phyloP scores from a whole-genome alignment of 1,284 basidiomycete species.

The Papiliotrema flavescens region DNA sequence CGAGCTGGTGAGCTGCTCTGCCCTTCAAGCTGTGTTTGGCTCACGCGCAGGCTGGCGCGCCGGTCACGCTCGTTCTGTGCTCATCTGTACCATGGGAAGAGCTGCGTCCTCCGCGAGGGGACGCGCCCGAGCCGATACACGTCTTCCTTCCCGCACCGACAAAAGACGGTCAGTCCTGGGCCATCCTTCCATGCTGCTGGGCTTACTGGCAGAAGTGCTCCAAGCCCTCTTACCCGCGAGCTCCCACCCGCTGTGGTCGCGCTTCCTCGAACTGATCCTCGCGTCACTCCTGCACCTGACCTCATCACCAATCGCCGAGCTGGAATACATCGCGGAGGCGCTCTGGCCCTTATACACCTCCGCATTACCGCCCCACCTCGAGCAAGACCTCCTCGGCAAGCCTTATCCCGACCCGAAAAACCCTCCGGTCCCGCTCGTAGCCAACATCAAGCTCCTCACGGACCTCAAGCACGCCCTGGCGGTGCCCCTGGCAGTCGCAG shows the following conservation, averaged over 20 bases:
- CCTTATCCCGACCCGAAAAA: slow-evolving; percentile 15
- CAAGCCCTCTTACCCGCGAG: slow-evolving; percentile 18
- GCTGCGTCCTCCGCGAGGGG: slow-evolving; percentile 64
- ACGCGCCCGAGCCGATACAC: slow-evolving; percentile 70
- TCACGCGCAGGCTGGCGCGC: slow-evolving; percentile 43
- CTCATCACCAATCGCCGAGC: slow-evolving; percentile 60
- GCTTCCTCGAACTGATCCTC: slow-evolving; percentile 64
- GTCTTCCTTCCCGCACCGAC: slow-evolving; percentile 59
- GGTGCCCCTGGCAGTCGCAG: slow-evolving; percentile 36
- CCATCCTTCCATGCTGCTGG: not conserved
- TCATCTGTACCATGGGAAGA: slow-evolving; percentile 71
- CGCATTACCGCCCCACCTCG: slow-evolving; percentile 33
- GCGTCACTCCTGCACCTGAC: slow-evolving; percentile 64
- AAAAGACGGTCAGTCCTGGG: slow-evolving; percentile 58
- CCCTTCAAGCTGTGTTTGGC: not conserved
- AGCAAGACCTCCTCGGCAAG: slow-evolving; percentile 25
- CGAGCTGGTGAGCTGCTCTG: slow-evolving; percentile 63
- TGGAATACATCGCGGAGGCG: slow-evolving; percentile 70
- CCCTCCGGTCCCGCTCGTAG: slow-evolving; percentile 24
- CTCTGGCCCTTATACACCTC: slow-evolving; percentile 65
- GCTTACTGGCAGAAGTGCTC: slow-evolving; percentile 23
- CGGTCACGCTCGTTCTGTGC: slow-evolving; percentile 61
- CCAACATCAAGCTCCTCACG: slow-evolving; percentile 42
- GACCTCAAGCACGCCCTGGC: slow-evolving; percentile 42
- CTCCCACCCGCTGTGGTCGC: slow-evolving; percentile 58